Evolutionary conservation across 352 stramenopile genomes (phyloP), one percentile per base, ranked within the genome.

Genomic region (Pythium brachiatum): DNA sequence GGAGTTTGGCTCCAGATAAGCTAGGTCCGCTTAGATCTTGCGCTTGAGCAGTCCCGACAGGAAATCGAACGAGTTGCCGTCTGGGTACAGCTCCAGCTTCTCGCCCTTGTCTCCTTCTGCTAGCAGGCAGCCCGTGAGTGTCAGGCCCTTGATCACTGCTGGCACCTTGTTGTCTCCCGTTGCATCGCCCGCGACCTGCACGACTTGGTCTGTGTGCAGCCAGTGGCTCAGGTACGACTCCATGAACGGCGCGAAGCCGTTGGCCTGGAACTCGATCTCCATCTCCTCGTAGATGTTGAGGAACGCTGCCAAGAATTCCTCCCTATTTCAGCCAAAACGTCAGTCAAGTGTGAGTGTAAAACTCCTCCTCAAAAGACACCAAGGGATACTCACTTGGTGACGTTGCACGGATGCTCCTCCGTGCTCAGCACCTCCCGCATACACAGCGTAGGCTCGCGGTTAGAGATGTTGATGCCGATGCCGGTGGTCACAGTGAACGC

Each of bases 51-150:
- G 73, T 1, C 88, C 88, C 27, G 73, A 80, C 44, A 97, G 72
- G 56, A 97, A 95, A 69, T 97, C 88, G 47, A 97, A 90, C 56
- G 86, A 95, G 62, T 96, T 95, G 64, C 86, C 89, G 55, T 97
- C 89, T 15, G 89, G 89, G 66, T 95, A 97, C 25, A 97, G 68
- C 66, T 96, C 88, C 13, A 95, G 81, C 26, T 74, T 73, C 15
- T 84, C 74, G 29, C 86, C 83, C 23, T 83, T 66, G 20, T 76
- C 44, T 26, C 50, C 72, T 41, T 86, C 83, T 7, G 89, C 88
- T 32, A 94, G 63, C 13, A 97, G 78, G 31, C 89, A 95, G 15
- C 88, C 89, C 8, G 83, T 94, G 27, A 59, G 66, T 15, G 85
- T 90, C 20, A 94, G 81, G 7, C 84, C 86, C 70, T 92, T 92